phyloP scores from a whole-genome alignment of 78 protist genomes.

The Chrysochromulina tobinii region DNA sequence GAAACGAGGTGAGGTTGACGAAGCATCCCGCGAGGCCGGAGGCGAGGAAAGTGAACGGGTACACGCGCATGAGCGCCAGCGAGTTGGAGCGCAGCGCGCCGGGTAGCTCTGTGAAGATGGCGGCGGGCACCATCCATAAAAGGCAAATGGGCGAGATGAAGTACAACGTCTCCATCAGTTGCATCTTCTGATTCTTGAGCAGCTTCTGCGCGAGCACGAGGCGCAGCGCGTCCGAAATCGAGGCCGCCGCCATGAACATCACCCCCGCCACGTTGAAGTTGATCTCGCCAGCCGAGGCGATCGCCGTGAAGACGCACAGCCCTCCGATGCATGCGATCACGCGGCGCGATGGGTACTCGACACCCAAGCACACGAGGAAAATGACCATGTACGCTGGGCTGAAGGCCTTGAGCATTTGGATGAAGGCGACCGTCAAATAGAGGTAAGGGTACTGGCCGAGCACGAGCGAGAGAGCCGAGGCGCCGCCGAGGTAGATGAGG shows the following conservation, averaged over 20 bases:
- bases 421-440: not conserved
- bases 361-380: not conserved
- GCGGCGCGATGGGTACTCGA: not conserved
- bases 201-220: not conserved
- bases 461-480: not conserved
- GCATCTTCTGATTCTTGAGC: not conserved
- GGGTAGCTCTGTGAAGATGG: not conserved
- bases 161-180: not conserved
- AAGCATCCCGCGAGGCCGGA: not conserved
- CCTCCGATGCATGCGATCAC: not conserved
- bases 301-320: not conserved
- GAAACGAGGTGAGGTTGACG: not conserved
- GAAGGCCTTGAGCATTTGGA: constrained; percentile 25
- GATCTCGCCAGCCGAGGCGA: not conserved
- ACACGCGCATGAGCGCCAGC: not conserved
- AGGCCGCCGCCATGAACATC: not conserved
- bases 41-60: not conserved
- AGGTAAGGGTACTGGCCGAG: constrained; percentile 9
- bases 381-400: not conserved
- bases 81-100: no score
- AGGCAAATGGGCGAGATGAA: not conserved
- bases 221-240: not conserved
- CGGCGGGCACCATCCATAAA: not conserved
- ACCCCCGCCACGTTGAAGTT: not conserved
- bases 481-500: not conserved